Base-by-base conservation (phyloP, 1,284 basidiomycete species). In the Cystobasidium pallidum region DNA sequence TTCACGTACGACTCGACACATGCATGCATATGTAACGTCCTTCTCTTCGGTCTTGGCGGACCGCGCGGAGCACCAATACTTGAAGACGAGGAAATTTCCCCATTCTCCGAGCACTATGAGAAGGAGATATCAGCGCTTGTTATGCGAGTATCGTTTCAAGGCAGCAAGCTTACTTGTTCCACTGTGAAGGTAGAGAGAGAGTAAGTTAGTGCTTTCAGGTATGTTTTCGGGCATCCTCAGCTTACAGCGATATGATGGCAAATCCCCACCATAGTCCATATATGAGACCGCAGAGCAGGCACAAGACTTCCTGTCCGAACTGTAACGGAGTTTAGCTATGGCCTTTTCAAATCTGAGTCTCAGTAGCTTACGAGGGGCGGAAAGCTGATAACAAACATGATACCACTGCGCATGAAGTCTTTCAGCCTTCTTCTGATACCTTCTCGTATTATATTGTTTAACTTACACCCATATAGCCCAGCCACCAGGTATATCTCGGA, bases 1-100 rank as follows among this genome's bases (percentile, higher is more conserved):
- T 28, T 91, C 88, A 6, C 89, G 84, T 4, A 92, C 87, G 49
- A 91, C 88, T 74, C 86, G 85, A 0, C 89, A 88, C 51, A 93
- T 84, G 79, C 89, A 90, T 2, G 87, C 90, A 80, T 92, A 94
- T 41, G 84, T 83, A 43, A 91, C 83, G 72, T 89, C 88, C 32
- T 84, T 87, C 76, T 84, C 83, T 81, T 93, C 91, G 62, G 88
- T 82, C 78, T 89, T 90, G 73, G 87, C 86, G 0, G 88, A 90
- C 24, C 86, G 85, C 58, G 77, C 86, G 86, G 74, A 86, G 86
- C 77, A 68, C 32, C 68, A 61, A 21, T 68, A 75, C 65, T 75
- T 74, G 74, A 79, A 78, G 21, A 54, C 30, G 45, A 88, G 88
- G 77, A 87, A 89, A 80, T 89, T 90, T 74, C 86, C 88, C 30